Evolutionary conservation across 1,284 basidiomycete genomes (phyloP).

Genomic region (Tilletia horrida): DNA sequence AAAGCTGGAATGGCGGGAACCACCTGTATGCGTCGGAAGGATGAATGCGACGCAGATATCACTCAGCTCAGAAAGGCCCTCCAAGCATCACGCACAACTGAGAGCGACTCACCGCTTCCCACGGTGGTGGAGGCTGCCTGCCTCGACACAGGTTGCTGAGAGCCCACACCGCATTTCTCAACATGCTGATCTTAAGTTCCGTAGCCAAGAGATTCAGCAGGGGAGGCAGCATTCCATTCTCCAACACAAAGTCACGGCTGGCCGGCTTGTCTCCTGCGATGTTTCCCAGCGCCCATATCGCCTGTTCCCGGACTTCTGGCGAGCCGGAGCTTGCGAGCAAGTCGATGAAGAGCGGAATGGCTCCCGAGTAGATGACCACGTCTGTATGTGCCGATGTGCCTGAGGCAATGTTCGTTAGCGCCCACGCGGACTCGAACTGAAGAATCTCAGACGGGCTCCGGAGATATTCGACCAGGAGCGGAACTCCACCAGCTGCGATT

Average conservation of each 20-base stretch:
- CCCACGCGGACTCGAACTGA: constrained; percentile 99
- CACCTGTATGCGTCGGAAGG: constrained; percentile 63
- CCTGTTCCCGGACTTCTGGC: constrained; percentile 86
- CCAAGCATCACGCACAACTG: no score
- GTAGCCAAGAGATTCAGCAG: constrained; percentile 60
- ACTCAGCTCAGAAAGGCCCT: no score
- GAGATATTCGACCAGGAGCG: constrained; percentile 94
- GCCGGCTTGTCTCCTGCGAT: constrained; percentile 92
- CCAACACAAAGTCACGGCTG: constrained; percentile 78
- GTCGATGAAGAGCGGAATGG: constrained; percentile 91
- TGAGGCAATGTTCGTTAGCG: constrained; percentile 98
- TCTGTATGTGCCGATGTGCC: constrained; percentile 98
- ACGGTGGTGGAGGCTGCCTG: constrained; percentile 78
- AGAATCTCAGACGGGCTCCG: constrained; percentile 86
- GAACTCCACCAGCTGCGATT: constrained; percentile 94
- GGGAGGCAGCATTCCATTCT: constrained; percentile 60
- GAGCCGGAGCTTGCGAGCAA: constrained; percentile 51
- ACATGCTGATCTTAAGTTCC: constrained; percentile 91
- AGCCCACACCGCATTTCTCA: constrained; percentile 96
- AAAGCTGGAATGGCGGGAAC: constrained; percentile 91
- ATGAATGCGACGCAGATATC: no score
- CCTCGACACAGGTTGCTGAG: constrained; percentile 96
- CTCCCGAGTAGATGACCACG: constrained; percentile 89
- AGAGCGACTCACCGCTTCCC: not conserved
- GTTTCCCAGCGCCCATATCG: constrained; percentile 94